These are phyloP conservation scores for Xylaria sp. DNA, from an alignment of 2,329 filamentous ascomycete genomes.

Conservation along the genomic window DNA sequence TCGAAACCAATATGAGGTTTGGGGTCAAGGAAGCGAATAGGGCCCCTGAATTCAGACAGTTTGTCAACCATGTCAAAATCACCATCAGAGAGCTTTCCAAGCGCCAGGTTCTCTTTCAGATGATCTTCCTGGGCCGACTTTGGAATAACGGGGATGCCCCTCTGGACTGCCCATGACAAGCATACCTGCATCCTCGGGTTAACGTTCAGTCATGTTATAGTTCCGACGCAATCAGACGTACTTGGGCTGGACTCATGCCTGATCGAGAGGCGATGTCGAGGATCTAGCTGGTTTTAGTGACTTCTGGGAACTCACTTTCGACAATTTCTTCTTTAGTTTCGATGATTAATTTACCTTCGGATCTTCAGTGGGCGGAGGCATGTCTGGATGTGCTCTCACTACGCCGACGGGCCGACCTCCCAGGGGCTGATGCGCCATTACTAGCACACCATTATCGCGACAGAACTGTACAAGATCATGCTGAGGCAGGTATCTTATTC, in stretches of 20 bases:
- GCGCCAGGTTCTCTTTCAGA: constrained; percentile 31
- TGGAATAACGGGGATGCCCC: constrained; percentile 31
- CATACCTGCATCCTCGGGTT: constrained; percentile 1
- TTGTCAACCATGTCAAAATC: constrained; percentile 17
- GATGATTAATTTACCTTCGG: constrained; percentile 23
- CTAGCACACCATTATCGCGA: constrained; percentile 26
- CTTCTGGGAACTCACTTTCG: too few relatives aligned
- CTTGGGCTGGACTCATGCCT: constrained; percentile 32
- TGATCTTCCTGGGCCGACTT: constrained; percentile 34
- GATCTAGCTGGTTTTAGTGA: constrained; percentile 26
- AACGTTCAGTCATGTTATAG: too few relatives aligned
- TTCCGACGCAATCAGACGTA: constrained; percentile 11
- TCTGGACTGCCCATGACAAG: constrained; percentile 36
- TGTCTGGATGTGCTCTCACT: constrained; percentile 29
- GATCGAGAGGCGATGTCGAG: constrained; percentile 25
- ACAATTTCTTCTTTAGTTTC: background rate
- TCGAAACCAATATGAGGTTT: constrained; percentile 35
- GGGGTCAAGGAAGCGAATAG: constrained; percentile 35
- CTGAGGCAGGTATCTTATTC: constrained; percentile 34
- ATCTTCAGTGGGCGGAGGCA: constrained; percentile 33
- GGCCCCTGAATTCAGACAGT: constrained; percentile 22
- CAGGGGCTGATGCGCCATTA: constrained; percentile 37
- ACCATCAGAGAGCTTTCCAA: constrained; percentile 25
- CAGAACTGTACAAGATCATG: constrained; percentile 33
- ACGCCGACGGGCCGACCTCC: constrained; percentile 35